Evolutionary conservation across 2,329 filamentous ascomycete species (phyloP), one percentile per base, ranked within the genome.

Genomic region (Aureobasidium sp.): DNA sequence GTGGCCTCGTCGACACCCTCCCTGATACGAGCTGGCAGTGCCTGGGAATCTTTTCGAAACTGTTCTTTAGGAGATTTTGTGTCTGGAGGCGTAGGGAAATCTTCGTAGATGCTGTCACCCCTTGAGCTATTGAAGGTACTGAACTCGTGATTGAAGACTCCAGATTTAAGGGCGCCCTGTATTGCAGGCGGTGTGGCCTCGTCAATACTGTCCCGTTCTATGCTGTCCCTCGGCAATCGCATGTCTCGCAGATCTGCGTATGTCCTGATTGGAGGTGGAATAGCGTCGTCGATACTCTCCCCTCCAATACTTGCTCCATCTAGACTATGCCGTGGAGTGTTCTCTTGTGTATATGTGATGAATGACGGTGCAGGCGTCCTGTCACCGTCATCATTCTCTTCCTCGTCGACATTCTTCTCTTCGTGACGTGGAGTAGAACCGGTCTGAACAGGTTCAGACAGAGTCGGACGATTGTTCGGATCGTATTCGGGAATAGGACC

Each of bases 91-190:
- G 30, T 47, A 13, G 54, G 54, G 9, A 47, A 48, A 15, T 59
- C 54, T 37, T 59, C 44, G 25, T 47, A 59, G 11, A 59, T 59
- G 32, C 54, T 59, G 11, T 48, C 54, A 11, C 54, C 42, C 39
- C 54, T 37, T 36, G 54, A 59, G 1, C 37, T 16, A 21, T 59
- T 59, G 42, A 48, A 21, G 3, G 21, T 37, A 15, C 44, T 47
- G 13, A 59, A 59, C 11, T 59, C 42, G 9, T 44, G 39, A 32
- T 36, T 45, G 32, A 59, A 48, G 42, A 30, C 21, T 30, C 15
- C n/a, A 8, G 5, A 21, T 21, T 21, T 21, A 21, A 21, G 21
- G 21, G 21, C 21, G 3, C 21, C n/a, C n/a, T 1, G 45, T 9
- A 54, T 45, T 11, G 59, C 39, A 32, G 48, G 59, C 1, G 59